A percentile compares a stretch with the other conserved stretches of the same genome.
Conservation (phyloP, 139 green algal genomes). For the Chlamydomonas schloesseri region DNA sequence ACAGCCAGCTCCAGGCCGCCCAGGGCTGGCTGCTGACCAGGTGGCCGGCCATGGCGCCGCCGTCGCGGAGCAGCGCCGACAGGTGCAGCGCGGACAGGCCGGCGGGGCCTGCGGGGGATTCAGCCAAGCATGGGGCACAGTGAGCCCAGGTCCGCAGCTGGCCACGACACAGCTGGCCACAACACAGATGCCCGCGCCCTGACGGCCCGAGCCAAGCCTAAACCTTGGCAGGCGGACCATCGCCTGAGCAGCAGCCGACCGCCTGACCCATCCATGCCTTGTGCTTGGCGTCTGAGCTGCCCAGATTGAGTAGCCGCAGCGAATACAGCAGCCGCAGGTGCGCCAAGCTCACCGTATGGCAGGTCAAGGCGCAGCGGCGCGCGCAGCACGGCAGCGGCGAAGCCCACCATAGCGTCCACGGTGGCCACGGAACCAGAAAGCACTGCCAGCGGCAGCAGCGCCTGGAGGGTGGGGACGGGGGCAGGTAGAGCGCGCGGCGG, state of each 20-base stretch:
- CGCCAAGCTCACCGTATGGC: conserved; percentile 15
- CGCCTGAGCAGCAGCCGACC: too few species aligned
- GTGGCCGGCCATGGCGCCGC: conserved; percentile 38
- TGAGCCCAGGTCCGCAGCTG: too few species aligned
- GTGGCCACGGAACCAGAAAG: not conserved
- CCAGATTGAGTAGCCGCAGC: too few species aligned
- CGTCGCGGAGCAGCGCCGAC: conserved; percentile 26
- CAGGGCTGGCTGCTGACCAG: conserved; percentile 24
- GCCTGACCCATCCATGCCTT: too few species aligned
- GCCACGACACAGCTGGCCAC: too few species aligned
- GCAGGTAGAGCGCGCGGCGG: too few species aligned
- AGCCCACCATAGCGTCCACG: conserved; percentile 3
- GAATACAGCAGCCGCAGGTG: not conserved
- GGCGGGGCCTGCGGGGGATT: not conserved
- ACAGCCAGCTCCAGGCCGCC: conserved; percentile 30
- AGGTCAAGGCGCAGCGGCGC: conserved; percentile 8
- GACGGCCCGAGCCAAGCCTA: too few species aligned
- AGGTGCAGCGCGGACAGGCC: conserved; percentile 19
- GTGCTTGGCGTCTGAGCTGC: too few species aligned
- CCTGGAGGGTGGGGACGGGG: conserved; percentile 4
- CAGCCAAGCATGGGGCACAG: not conserved
- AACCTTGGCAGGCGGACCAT: not conserved
- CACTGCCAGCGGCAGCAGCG: conserved; percentile 39
- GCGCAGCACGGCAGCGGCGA: not conserved
- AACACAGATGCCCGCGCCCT: not conserved